These are phyloP conservation scores for Setomelanomma holmii DNA, from an alignment of 2,329 filamentous ascomycete genomes.

Conservation along the genomic window DNA sequence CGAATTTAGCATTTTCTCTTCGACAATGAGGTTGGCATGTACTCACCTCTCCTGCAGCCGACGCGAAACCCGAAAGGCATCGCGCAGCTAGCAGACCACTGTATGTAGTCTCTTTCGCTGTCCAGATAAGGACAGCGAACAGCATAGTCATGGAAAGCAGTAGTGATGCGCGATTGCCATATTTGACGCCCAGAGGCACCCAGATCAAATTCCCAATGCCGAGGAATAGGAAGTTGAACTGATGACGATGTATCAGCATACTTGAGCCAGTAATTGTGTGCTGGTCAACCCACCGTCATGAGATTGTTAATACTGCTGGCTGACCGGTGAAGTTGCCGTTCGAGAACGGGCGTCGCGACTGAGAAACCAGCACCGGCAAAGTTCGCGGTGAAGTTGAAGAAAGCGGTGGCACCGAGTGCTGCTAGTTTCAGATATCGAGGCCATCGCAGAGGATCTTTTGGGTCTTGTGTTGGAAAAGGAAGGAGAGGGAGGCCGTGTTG, in stretches of 20 bases:
- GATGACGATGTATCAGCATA: not conserved
- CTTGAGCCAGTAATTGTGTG: not conserved
- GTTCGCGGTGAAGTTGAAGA: constrained; percentile 12
- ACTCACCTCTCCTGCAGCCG: constrained; percentile 8
- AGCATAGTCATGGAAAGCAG: constrained; percentile 6
- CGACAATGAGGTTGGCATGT: not conserved
- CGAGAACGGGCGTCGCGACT: constrained; percentile 5
- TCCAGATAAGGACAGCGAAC: constrained; percentile 11
- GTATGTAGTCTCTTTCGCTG: constrained; percentile 8
- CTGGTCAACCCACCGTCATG: not conserved
- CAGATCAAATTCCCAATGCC: constrained; percentile 11
- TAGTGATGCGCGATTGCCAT: constrained; percentile 10
- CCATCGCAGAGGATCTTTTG: constrained; percentile 9
- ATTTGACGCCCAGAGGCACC: constrained; percentile 11
- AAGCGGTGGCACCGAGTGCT: constrained; percentile 5
- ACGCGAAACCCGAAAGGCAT: constrained; percentile 11
- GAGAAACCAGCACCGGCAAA: constrained; percentile 11
- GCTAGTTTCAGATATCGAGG: constrained; percentile 8
- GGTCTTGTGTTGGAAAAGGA: constrained; percentile 8
- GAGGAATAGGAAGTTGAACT: constrained; percentile 12
- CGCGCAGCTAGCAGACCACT: constrained; percentile 7
- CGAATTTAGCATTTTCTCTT: not conserved
- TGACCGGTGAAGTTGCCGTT: constrained; percentile 5
- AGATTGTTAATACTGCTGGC: constrained; percentile 7
- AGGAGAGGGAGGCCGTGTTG: constrained; percentile 10